A percentile compares a stretch with the other conserved stretches of the same genome.
phyloP scores from a whole-genome alignment of 257 asterid genomes.

The Euphrasia confusa region DNA sequence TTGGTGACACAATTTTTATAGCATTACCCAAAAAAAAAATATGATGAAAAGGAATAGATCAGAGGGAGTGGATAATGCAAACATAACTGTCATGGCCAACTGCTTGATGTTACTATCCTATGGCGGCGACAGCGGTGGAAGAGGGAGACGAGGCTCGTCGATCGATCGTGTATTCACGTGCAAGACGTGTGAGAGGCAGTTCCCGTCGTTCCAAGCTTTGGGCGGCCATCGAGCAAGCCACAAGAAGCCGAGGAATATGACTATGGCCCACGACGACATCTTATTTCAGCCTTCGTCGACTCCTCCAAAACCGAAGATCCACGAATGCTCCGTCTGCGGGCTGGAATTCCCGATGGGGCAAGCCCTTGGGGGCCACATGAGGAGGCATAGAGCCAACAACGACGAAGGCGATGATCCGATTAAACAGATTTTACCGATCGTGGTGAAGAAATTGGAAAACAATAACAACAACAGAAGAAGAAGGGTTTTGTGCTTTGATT shows the following conservation, averaged over 20 bases:
- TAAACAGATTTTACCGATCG: constrained; percentile 18
- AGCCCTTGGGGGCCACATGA: constrained; percentile 70
- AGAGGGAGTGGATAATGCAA: constrained; percentile 26
- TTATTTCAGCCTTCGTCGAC: constrained; percentile 14
- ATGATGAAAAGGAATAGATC: constrained; percentile 35
- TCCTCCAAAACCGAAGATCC: constrained; percentile 51
- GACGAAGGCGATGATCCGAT: constrained; percentile 1
- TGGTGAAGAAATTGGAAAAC: constrained; percentile 36
- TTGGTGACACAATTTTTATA: background rate
- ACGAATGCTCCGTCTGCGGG: constrained; percentile 59
- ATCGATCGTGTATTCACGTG: constrained; percentile 44
- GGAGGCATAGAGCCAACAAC: constrained; percentile 43
- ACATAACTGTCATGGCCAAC: constrained; percentile 23
- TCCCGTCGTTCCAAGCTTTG: constrained; percentile 75
- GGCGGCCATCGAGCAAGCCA: constrained; percentile 87
- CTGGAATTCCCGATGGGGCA: constrained; percentile 59
- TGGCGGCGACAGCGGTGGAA: background rate
- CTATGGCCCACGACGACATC: constrained; percentile 4
- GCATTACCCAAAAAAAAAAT: background rate
- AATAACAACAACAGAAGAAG: constrained; percentile 24
- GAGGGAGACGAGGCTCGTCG: background rate
- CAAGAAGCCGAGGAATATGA: constrained; percentile 48
- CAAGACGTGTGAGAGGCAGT: constrained; percentile 57
- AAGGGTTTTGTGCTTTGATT: constrained; percentile 47
- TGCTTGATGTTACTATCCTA: constrained; percentile 28